Evolutionary conservation across 345 rosid genomes (phyloP).

Genomic region (Litchi chinensis): DNA sequence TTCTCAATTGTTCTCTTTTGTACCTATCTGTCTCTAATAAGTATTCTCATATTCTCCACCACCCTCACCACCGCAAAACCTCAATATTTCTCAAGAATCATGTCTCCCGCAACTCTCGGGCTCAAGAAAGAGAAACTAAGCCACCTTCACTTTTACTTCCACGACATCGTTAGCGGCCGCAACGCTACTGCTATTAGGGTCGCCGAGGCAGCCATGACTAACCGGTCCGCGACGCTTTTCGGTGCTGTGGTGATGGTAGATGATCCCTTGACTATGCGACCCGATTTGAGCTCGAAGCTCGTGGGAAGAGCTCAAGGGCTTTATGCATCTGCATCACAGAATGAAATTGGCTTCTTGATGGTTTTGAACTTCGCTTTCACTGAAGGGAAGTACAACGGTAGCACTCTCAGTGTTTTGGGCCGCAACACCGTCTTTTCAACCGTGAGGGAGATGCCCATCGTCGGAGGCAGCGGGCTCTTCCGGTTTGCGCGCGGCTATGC

Average conservation of each 20-base stretch:
- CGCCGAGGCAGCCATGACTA: constrained; percentile 34
- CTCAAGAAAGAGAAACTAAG: constrained; percentile 41
- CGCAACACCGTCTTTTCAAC: constrained; percentile 36
- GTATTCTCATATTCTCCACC: neutral
- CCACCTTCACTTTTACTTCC: constrained; percentile 67
- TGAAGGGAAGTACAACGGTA: constrained; percentile 64
- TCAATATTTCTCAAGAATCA: constrained; percentile 26
- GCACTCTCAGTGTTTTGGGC: constrained; percentile 51
- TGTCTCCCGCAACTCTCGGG: constrained; percentile 25
- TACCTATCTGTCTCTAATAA: constrained; percentile 6
- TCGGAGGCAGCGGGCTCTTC: constrained; percentile 66
- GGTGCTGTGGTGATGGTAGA: constrained; percentile 53
- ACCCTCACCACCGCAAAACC: constrained; percentile 15
- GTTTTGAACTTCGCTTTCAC: constrained; percentile 54
- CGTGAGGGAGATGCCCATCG: constrained; percentile 60
- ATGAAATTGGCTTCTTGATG: constrained; percentile 41
- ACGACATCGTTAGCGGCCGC: constrained; percentile 45
- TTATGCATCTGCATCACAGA: constrained; percentile 41
- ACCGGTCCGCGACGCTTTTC: constrained; percentile 33
- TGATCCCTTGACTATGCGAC: constrained; percentile 49
- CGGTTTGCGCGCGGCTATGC: constrained; percentile 61
- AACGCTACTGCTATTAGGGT: constrained; percentile 47
- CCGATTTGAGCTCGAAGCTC: constrained; percentile 42
- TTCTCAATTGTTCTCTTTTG: neutral
- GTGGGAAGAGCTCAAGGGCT: constrained; percentile 66